Percentiles rank a stretch among this genome's conserved stretches.
Evolutionary conservation across 1,139 yeast genomes (phyloP).

Genomic region (Lodderomyces metapsilosis): DNA sequence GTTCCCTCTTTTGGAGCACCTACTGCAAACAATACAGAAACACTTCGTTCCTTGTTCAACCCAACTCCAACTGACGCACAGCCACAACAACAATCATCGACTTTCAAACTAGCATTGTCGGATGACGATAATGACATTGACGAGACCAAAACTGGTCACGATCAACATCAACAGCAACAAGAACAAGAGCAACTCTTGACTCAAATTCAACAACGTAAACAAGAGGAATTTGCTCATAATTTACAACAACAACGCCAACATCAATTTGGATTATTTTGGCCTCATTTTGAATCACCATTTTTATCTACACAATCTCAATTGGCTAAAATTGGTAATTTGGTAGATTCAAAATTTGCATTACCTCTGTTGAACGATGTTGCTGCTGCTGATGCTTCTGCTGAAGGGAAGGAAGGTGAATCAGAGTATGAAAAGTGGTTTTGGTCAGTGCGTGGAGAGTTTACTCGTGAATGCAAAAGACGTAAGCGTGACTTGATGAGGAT

Average conservation of each 20-base stretch:
- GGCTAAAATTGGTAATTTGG: conserved; percentile 46
- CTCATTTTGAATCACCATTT: conserved; percentile 83
- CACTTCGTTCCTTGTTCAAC: conserved; percentile 63
- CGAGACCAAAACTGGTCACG: conserved; percentile 14
- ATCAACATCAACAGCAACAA: conserved; percentile 23
- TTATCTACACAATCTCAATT: conserved; percentile 80
- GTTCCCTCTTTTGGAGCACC: conserved; percentile 49
- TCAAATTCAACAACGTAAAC: conserved; percentile 32
- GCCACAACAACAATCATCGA: conserved; percentile 11
- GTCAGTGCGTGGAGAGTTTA: conserved; percentile 78
- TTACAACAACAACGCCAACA: conserved; percentile 1
- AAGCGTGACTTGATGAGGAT: conserved; percentile 71
- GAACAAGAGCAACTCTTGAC: conserved; percentile 19
- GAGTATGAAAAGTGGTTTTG: conserved; percentile 79
- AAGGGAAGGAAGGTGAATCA: conserved; percentile 37
- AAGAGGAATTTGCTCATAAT: conserved; percentile 18
- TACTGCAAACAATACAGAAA: conserved; percentile 47
- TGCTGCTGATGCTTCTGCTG: conserved; percentile 14
- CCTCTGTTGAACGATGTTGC: conserved; percentile 35
- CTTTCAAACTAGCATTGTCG: conserved; percentile 33
- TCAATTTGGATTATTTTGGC: conserved; percentile 65
- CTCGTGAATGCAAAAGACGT: conserved; percentile 70
- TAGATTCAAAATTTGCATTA: conserved; percentile 24
- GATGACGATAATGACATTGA: conserved; percentile 42
- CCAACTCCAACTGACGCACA: conserved; percentile 22